Percentiles rank a stretch among this genome's conserved stretches.
These are phyloP conservation scores for Lodderomyces jiufengensis DNA, from an alignment of 1,139 yeast genomes.

Conservation along the genomic window DNA sequence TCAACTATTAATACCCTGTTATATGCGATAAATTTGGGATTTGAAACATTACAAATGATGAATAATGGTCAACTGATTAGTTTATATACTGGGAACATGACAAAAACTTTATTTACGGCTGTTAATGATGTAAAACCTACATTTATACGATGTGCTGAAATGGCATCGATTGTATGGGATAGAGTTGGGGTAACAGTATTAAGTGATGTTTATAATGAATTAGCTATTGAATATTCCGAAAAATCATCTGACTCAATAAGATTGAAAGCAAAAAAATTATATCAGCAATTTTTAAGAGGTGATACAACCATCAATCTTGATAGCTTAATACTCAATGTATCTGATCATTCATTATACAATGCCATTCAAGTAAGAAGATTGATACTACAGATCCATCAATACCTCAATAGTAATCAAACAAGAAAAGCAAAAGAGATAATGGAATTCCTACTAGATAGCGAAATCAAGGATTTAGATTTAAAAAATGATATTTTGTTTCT, in stretches of 20 bases:
- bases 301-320: slow-evolving; percentile 13
- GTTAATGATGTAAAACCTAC: slow-evolving; percentile 35
- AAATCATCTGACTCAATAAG: slow-evolving; percentile 36
- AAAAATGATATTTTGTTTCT: slow-evolving; percentile 26
- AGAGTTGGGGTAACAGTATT: slow-evolving; percentile 47
- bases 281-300: slow-evolving; percentile 34
- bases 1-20: slow-evolving; percentile 49
- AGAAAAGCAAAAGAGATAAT: slow-evolving; percentile 25
- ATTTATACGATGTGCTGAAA: slow-evolving; percentile 46
- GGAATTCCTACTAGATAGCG: slow-evolving; percentile 20
- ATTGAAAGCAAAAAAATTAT: slow-evolving; percentile 36
- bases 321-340: slow-evolving; percentile 14
- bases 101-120: slow-evolving; percentile 53
- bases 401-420: slow-evolving; percentile 36
- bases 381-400: slow-evolving; percentile 33
- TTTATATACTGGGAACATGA: slow-evolving; percentile 48
- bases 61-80: slow-evolving; percentile 47
- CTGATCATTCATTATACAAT: slow-evolving; percentile 29
- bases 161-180: slow-evolving; percentile 49
- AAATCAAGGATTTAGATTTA: slow-evolving; percentile 31
- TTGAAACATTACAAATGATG: slow-evolving; percentile 53
- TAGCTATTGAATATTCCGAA: slow-evolving; percentile 39
- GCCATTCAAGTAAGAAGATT: slow-evolving; percentile 36
- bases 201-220: slow-evolving; percentile 42
- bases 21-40: slow-evolving; percentile 57